Evolutionary conservation across 2,329 filamentous ascomycete genomes (phyloP).

Genomic region (Akanthomyces lecanii): DNA sequence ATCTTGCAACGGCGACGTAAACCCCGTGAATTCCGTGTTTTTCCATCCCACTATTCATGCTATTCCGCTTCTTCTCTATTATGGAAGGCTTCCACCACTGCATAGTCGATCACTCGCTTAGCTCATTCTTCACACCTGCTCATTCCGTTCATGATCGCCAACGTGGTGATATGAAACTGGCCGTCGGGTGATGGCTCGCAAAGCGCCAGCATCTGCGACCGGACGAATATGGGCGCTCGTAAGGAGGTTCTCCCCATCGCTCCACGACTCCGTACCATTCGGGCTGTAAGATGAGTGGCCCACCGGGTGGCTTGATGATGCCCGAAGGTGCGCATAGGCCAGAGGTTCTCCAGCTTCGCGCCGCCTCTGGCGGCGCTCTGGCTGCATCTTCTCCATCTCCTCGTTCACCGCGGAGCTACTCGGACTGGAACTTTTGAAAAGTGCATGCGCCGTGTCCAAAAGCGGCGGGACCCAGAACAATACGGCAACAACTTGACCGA

Average conservation of each 20-base stretch:
- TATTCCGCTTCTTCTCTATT: neutral
- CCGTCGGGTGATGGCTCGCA: neutral
- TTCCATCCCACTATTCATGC: neutral
- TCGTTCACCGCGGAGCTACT: neutral
- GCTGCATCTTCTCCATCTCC: neutral
- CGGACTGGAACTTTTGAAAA: neutral
- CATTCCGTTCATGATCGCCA: slow-evolving; percentile 4
- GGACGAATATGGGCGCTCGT: neutral
- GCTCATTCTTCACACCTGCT: neutral
- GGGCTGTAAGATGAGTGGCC: neutral
- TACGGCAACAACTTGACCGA: neutral
- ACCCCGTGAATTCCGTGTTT: neutral
- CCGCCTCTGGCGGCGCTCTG: neutral
- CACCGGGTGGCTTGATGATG: neutral
- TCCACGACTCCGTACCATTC: neutral
- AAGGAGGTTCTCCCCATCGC: slow-evolving; percentile 3
- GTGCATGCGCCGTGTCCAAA: neutral
- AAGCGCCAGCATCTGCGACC: neutral
- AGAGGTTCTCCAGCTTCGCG: neutral
- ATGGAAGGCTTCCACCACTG: neutral
- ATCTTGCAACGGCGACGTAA: neutral
- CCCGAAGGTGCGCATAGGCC: neutral
- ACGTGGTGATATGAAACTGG: neutral
- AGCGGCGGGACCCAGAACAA: slow-evolving; percentile 1
- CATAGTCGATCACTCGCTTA: neutral